Conservation (phyloP, 257 asterid species). For the Mitragyna speciosa region DNA sequence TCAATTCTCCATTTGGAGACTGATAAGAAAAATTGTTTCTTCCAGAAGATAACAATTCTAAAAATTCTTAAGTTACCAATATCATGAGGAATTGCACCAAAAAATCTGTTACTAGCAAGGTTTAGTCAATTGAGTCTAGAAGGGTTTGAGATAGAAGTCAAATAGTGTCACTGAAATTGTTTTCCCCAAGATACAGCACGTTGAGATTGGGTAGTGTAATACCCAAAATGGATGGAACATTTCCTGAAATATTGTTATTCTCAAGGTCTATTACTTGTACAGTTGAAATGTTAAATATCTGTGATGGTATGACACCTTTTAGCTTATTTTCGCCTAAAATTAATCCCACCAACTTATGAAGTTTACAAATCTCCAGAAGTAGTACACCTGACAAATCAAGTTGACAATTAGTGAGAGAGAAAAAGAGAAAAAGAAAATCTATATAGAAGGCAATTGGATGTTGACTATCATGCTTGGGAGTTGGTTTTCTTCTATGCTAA, state of each 20-base stretch:
- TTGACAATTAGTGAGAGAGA: too few species aligned
- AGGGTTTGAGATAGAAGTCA: conserved; percentile 10
- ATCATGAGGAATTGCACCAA: background rate
- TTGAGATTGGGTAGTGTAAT: background rate
- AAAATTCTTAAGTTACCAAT: background rate
- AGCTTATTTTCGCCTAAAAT: background rate
- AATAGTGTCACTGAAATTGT: conserved; percentile 14
- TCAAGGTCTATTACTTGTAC: background rate
- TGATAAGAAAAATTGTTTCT: background rate
- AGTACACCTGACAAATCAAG: conserved; percentile 25
- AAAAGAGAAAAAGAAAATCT: too few species aligned
- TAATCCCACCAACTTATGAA: conserved; percentile 14
- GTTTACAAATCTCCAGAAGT: conserved; percentile 31
- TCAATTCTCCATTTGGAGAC: background rate
- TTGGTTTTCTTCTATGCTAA: too few species aligned
- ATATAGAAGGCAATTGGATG: too few species aligned
- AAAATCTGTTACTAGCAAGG: background rate
- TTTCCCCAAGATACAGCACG: background rate
- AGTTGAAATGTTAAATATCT: conserved; percentile 34
- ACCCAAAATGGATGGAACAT: background rate
- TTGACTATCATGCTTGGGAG: too few species aligned
- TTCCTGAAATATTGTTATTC: background rate
- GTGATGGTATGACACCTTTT: conserved; percentile 26
- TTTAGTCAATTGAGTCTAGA: background rate
- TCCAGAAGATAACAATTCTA: background rate